Evolutionary conservation across 2,329 filamentous ascomycete species (phyloP).

Genomic region (Aureobasidium pullulans): DNA sequence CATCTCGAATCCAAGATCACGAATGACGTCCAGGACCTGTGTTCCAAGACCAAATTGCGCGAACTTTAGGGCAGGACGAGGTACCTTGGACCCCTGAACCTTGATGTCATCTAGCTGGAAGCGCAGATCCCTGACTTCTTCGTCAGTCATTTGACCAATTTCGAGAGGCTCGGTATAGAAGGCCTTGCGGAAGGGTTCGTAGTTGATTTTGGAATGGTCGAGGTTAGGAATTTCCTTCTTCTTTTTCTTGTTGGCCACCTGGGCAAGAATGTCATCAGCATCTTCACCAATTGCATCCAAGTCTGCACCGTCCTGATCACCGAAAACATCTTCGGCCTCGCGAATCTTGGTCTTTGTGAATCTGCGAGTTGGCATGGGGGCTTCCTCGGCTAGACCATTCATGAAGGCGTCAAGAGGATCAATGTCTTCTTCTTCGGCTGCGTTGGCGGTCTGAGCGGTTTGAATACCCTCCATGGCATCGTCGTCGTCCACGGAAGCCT

Average conservation of each 20-base stretch:
- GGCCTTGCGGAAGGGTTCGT: constrained; percentile 81
- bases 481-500: constrained; percentile 31
- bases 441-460: background rate
- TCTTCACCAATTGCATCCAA: constrained; percentile 57
- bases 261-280: constrained; percentile 57
- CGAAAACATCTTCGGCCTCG: constrained; percentile 79
- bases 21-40: constrained; percentile 79
- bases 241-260: constrained; percentile 62
- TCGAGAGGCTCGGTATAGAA: constrained; percentile 92
- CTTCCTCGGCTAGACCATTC: constrained; percentile 52
- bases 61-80: constrained; percentile 93
- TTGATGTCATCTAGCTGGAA: constrained; percentile 93
- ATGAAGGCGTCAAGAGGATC: constrained; percentile 98
- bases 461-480: constrained; percentile 27
- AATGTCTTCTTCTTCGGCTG: constrained; percentile 60
- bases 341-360: constrained; percentile 38
- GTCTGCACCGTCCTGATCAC: constrained; percentile 68
- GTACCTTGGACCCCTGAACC: constrained; percentile 77
- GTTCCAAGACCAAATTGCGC: constrained; percentile 87
- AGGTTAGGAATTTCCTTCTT: constrained; percentile 91
- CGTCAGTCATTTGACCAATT: constrained; percentile 72
- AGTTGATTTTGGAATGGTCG: constrained; percentile 78
- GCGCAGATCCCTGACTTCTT: constrained; percentile 72
- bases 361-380: constrained; percentile 34
- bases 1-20: constrained; percentile 72